Evolutionary conservation across 2,329 filamentous ascomycete genomes (phyloP), one percentile per base, ranked within the genome.

Genomic region (Taxawa tesnikishii): DNA sequence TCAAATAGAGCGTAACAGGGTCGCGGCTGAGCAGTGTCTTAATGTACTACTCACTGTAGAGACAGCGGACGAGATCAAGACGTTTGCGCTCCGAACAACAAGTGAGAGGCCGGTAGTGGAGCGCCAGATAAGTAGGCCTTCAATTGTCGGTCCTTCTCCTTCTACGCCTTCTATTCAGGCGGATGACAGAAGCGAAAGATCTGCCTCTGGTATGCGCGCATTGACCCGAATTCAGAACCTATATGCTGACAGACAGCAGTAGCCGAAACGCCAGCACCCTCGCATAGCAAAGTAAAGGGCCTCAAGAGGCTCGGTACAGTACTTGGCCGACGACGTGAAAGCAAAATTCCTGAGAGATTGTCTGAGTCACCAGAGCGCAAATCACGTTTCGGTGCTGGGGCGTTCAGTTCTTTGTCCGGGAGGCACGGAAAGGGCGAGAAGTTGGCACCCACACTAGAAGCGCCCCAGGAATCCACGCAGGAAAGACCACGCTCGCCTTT

Each of bases 1-100:
- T 51, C 75, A 83, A 44, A 75, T 88, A 11, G 82, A 93, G 54
- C 73, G 80, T 36, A 77, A 70, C 38, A 75, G 83, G 40, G 64
- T 74, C 37, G 75, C 78, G 9, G 77, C 84, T 15, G 85, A 90
- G 52, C 75, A 78, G 38, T 83, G 83, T 15, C 62, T 98, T 36
- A 84, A 83, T 43, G 69, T 78, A 6, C 68, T 96, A 44, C 66
- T 98, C 31, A 90, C 93, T 51, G 75, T 94, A 26, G 79, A 83
- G 52, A 93, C 87, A 0, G 73, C 76, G 12, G 80, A 80, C 49
- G 90, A 98, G 60, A 88, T 98, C 40, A 79, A 78, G 45, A 74
- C 70, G 17, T 92, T 85, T 54, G 62, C 66, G 2, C 50, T 67
- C 34, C 56, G 55, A 39, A 55, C 56, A 32, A 55, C 57, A 32